Evolutionary conservation across 768 basidiomycete genomes (phyloP).

Genomic region (Pulveroboletus sp.): DNA sequence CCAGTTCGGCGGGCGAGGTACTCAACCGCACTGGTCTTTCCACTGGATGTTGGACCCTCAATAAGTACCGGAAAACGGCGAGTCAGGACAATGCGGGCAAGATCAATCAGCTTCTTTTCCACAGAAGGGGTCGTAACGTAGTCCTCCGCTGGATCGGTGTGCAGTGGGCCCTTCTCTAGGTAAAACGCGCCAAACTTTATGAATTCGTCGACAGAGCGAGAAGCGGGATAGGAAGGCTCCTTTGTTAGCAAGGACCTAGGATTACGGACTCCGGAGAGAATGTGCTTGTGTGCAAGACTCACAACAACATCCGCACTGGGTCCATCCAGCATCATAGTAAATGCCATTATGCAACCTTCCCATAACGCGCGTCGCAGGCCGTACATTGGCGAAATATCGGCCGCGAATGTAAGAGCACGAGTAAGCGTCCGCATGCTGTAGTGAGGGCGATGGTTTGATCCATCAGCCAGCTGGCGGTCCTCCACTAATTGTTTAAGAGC

Average conservation of each 20-base stretch:
- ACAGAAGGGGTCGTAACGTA: conserved; percentile 97
- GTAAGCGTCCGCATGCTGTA: conserved; percentile 96
- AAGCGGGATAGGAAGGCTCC: conserved; percentile 53
- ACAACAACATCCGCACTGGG: conserved; percentile 64
- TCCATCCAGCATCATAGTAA: conserved; percentile 88
- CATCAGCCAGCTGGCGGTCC: conserved; percentile 80
- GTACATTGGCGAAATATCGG: conserved; percentile 71
- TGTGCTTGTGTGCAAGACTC: conserved; percentile 65
- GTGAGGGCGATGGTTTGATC: conserved; percentile 87
- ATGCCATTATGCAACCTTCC: conserved; percentile 98
- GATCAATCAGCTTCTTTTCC: conserved; percentile 86
- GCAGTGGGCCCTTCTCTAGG: conserved; percentile 70
- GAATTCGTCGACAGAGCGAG: conserved; percentile 48
- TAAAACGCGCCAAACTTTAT: conserved; percentile 91
- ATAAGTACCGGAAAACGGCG: conserved; percentile 91
- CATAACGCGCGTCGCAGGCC: conserved; percentile 83
- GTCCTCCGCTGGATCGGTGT: conserved; percentile 60
- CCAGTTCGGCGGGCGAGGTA: conserved; percentile 91
- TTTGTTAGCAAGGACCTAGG: conserved; percentile 67
- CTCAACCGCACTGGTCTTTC: conserved; percentile 96
- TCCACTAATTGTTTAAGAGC: conserved; percentile 74
- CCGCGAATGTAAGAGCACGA: conserved; percentile 85
- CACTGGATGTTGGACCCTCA: conserved; percentile 95
- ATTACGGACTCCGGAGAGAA: conserved; percentile 78
- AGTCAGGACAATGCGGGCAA: conserved; percentile 88